Base-by-base conservation (phyloP, 208 protist genomes). In the Acanthamoeba castellanii region DNA sequence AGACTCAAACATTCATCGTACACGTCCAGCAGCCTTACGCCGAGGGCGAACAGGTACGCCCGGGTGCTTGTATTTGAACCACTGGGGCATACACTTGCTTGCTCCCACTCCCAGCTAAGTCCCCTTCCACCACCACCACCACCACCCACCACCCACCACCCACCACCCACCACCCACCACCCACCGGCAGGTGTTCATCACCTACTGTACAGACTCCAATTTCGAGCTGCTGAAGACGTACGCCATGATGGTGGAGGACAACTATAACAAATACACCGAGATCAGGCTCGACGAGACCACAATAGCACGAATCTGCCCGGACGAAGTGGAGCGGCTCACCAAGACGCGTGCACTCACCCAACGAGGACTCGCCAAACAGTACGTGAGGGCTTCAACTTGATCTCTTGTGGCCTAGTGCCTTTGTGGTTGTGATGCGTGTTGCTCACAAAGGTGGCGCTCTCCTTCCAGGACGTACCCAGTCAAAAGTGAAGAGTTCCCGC, bases 211-310 rank as follows among this genome's bases (percentile, higher is more conserved):
- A 50, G 85, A 91, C 20, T 74, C 57, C 11, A 91, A 91, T 50
- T 91, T 74, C 32, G 85, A 91, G 85, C 32, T 91, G 20, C 25
- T 85, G 22, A 85, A 85, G n/a, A 85, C 76, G 3, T 85, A 85
- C 45, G 37, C 76, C 27, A 85, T 85, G 76, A 25, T 85, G 45
- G 45, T 34, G 25, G 27, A 30, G 47, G 76, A 85, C 76, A 85
- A 85, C n/a, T 7, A 85, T 34, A 61, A 32, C 34, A 85, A 61
- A n/a, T 85, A 85, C 47, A 32, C 45, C 25, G 76, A 85, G 27
- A 27, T 85, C 14, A 59, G 2, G 20, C 45, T 85, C 22, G 42
- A 85, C 30, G 34, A 85, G 20, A 25, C 3, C 25, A 16, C 22
- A 9, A 50, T 85, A 0, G 30, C 25, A 1, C 47, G 13, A 32